Evolutionary conservation across 345 rosid species (phyloP).

Genomic region (Balakata baccata): DNA sequence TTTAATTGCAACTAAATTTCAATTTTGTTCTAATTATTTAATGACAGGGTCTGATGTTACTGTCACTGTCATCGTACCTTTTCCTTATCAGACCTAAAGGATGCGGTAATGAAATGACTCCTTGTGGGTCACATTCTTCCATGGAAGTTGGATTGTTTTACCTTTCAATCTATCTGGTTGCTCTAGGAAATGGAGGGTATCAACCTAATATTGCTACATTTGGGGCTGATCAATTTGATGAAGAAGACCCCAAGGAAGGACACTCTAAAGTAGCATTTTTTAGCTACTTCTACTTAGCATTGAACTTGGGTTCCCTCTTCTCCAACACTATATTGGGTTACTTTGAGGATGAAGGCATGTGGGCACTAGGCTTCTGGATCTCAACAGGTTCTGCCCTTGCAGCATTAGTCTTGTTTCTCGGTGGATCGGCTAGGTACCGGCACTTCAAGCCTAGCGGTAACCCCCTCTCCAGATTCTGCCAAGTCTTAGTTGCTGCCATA

Average conservation of each 20-base stretch:
- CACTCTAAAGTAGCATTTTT: conserved; percentile 83
- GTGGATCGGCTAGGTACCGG: conserved; percentile 69
- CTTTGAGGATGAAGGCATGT: conserved; percentile 86
- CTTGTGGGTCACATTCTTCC: conserved; percentile 69
- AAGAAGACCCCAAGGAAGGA: conserved; percentile 80
- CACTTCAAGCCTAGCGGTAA: conserved; percentile 88
- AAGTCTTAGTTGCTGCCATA: conserved; percentile 72
- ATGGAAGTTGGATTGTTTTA: conserved; percentile 69
- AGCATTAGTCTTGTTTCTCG: conserved; percentile 70
- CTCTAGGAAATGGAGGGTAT: conserved; percentile 94
- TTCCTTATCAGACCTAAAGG: conserved; percentile 80
- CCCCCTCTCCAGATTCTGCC: conserved; percentile 78
- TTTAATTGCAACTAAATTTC: too few species aligned
- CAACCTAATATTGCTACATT: conserved; percentile 96
- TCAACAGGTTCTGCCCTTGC: conserved; percentile 84
- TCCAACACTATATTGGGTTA: conserved; percentile 90
- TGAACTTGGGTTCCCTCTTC: conserved; percentile 93
- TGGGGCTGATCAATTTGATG: conserved; percentile 97
- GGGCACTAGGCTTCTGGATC: conserved; percentile 95
- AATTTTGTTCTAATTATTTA: too few species aligned
- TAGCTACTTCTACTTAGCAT: conserved; percentile 92
- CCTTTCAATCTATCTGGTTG: conserved; percentile 81
- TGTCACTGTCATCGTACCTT: conserved; percentile 71
- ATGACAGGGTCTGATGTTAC: conserved; percentile 66
- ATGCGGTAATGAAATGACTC: conserved; percentile 64